These are phyloP conservation scores for Cercophora scortea DNA, from an alignment of 495 filamentous ascomycete species.

Conservation along the genomic window DNA sequence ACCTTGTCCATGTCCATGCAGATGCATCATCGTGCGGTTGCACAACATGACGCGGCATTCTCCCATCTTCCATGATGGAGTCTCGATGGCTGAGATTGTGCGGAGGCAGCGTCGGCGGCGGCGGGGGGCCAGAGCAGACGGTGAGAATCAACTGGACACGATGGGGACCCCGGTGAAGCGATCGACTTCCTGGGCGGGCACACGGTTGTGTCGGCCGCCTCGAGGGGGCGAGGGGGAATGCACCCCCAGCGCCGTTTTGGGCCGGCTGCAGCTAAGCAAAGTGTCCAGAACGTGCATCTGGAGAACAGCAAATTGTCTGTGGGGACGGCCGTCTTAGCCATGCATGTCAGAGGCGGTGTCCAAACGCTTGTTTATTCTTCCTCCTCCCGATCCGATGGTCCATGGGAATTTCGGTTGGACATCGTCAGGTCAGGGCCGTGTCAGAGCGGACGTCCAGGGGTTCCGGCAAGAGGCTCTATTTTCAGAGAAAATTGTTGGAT, in stretches of 20 bases:
- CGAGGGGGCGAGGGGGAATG: conserved; percentile 6
- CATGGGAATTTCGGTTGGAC: conserved; percentile 7
- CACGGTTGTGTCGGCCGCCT: too few relatives aligned
- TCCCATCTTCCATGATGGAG: background rate
- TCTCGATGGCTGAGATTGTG: background rate
- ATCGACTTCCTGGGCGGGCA: too few relatives aligned
- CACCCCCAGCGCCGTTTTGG: conserved; percentile 16
- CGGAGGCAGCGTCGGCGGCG: background rate
- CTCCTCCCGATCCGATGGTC: conserved; percentile 2
- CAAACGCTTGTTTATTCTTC: conserved; percentile 1
- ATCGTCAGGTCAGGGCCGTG: background rate
- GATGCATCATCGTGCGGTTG: conserved; percentile 10
- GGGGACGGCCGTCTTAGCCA: conserved; percentile 6
- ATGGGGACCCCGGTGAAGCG: too few relatives aligned
- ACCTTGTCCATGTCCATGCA: conserved; percentile 4
- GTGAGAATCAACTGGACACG: too few relatives aligned
- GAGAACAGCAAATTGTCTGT: conserved; percentile 16
- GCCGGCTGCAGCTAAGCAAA: conserved; percentile 21
- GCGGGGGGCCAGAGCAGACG: background rate
- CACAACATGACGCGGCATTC: conserved; percentile 20
- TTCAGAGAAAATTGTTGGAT: conserved; percentile 7
- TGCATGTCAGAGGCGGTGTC: conserved; percentile 9
- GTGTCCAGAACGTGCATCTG: conserved; percentile 14
- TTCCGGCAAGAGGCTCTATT: background rate
- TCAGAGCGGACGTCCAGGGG: background rate